Percentiles rank a stretch among this genome's conserved stretches.
Conservation (phyloP, 352 stramenopile species). For the Globisporangium canariense region DNA sequence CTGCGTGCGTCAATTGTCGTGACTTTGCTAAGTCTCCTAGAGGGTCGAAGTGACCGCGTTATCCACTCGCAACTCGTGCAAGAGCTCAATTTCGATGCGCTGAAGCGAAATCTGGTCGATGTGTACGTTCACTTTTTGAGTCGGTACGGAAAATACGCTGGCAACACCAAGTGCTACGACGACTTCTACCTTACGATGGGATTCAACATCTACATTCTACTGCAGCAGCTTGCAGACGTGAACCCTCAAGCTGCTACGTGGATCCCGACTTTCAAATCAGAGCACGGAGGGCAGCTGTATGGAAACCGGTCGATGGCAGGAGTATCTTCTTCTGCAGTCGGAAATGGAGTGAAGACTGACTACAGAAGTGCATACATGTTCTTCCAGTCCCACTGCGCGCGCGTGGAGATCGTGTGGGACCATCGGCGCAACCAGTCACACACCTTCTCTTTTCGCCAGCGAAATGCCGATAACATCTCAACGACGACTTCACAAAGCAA, state of each 20-base stretch:
- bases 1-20: constrained; percentile 56
- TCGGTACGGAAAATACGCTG: constrained; percentile 39
- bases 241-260: constrained; percentile 36
- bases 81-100: constrained; percentile 67
- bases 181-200: constrained; percentile 71
- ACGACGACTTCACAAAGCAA: neutral
- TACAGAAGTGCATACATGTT: constrained; percentile 58
- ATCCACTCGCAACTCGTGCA: constrained; percentile 70
- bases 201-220: constrained; percentile 77
- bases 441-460: neutral
- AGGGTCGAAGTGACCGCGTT: constrained; percentile 48
- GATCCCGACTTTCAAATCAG: constrained; percentile 27
- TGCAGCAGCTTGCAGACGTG: constrained; percentile 59
- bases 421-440: constrained; percentile 12
- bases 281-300: neutral
- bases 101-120: constrained; percentile 62
- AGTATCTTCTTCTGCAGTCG: neutral
- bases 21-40: constrained; percentile 59
- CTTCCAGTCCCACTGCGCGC: constrained; percentile 60
- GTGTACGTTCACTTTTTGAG: constrained; percentile 49
- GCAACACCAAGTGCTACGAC: constrained; percentile 54
- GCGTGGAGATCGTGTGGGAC: constrained; percentile 72
- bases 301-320: neutral
- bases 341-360: constrained; percentile 13
- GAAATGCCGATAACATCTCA: neutral